phyloP scores from a whole-genome alignment of 2,329 filamentous ascomycete genomes.

The Macrophomina phaseolina region DNA sequence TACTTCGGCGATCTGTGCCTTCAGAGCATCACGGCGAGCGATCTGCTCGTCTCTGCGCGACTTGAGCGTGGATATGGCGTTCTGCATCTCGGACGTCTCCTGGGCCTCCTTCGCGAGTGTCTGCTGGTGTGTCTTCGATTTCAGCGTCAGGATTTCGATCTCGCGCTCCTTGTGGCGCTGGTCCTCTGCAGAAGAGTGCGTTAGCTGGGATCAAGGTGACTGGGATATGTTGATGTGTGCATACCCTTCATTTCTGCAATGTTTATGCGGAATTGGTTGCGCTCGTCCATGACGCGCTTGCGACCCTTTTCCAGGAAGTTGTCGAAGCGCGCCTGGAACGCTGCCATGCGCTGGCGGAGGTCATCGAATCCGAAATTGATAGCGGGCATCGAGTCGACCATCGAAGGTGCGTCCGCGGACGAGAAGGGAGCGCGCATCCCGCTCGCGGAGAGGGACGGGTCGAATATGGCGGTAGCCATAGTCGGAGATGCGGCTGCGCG shows the following conservation, averaged over 20 bases:
- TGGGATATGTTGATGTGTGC: constrained; percentile 29
- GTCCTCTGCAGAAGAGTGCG: constrained; percentile 67
- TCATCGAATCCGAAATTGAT: constrained; percentile 98
- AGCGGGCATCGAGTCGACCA: constrained; percentile 80
- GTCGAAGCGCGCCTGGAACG: constrained; percentile 90
- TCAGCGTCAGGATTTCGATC: constrained; percentile 80
- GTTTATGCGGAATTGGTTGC: constrained; percentile 91
- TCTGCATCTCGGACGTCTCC: constrained; percentile 71
- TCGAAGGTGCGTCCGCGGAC: constrained; percentile 63
- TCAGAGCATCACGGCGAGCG: constrained; percentile 61
- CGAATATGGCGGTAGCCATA: constrained; percentile 64
- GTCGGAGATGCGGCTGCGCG: neutral
- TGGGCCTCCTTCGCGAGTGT: constrained; percentile 77
- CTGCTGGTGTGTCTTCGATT: constrained; percentile 72
- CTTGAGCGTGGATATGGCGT: constrained; percentile 62
- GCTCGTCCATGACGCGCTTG: constrained; percentile 87
- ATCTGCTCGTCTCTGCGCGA: constrained; percentile 62
- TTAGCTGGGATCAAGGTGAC: neutral
- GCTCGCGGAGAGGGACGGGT: constrained; percentile 71
- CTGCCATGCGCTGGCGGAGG: constrained; percentile 90
- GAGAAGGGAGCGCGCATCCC: constrained; percentile 63
- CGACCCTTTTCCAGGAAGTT: constrained; percentile 90
- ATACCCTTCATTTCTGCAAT: constrained; percentile 88
- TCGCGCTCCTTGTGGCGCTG: constrained; percentile 87
- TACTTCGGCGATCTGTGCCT: constrained; percentile 65